Evolutionary conservation across 2,329 filamentous ascomycete genomes (phyloP), one percentile per base, ranked within the genome.

Genomic region (Fusarium anguioides): DNA sequence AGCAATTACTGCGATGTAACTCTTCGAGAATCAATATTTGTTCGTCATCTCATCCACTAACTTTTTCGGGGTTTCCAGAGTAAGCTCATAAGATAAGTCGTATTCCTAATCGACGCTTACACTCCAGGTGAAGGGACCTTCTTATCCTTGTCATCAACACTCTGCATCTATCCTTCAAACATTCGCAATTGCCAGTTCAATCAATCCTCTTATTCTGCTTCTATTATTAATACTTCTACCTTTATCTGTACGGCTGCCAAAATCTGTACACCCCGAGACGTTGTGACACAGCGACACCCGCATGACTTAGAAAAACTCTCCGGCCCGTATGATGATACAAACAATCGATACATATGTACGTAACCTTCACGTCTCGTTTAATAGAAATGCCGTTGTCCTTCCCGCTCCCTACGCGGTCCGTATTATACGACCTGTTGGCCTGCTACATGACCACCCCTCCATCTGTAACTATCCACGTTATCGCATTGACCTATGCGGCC

Each of bases 351-450:
- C 21, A 31, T 31, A 20, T 36, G 33, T 15, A 31, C 41, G 36
- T 27, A 42, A 40, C 44, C 46, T 33, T 31, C 21, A 41, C 29
- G 60, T 60, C 27, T 64, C 48, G 52, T 48, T 48, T 64, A 23
- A 14, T 35, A 9, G 29, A 46, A 60, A 60, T 68, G 64, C 64
- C 64, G 52, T 45, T 60, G 44, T 64, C 59, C 44, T n/a, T 65
- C 39, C 54, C 60, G 42, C 33, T 15, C 17, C 45, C n/a, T 40
- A 49, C 52, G 44, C 63, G 48, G 51, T 36, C 49, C 60, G 57
- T 37, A 39, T 23, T 24, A 35, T 57, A 57, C 26, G 59, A 36
- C 48, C 24, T 42, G 58, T 45, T 51, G 63, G 58, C 47, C 21
- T 26, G 44, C 36, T 33, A 46, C 46, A 66, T 24, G 49, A 11